These are phyloP conservation scores for Dryas octopetala DNA, from an alignment of 306 rosid species.

Conservation along the genomic window DNA sequence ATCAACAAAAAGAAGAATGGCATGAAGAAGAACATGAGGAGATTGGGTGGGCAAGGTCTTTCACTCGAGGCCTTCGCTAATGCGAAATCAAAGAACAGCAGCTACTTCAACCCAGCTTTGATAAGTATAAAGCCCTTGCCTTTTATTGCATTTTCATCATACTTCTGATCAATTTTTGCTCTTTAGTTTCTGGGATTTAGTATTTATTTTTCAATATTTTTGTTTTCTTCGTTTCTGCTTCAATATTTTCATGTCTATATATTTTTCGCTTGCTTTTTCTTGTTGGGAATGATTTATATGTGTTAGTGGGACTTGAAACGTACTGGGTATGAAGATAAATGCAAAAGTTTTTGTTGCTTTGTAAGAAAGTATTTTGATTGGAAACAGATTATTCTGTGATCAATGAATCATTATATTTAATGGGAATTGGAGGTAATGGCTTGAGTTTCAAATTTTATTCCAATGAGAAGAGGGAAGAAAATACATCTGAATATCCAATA, in stretches of 20 bases:
- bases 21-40: conserved; percentile 38
- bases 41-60: conserved; percentile 65
- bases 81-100: conserved; percentile 51
- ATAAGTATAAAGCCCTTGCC: conserved; percentile 52
- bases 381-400: background rate
- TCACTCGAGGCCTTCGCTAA: conserved; percentile 62
- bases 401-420: background rate
- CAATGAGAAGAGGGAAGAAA: background rate
- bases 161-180: background rate
- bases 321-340: background rate
- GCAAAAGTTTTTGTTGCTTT: background rate
- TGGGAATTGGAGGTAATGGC: background rate
- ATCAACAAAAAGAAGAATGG: conserved; percentile 16
- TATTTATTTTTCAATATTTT: too few species aligned
- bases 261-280: background rate
- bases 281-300: background rate
- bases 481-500: background rate
- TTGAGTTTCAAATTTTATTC: background rate
- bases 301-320: background rate
- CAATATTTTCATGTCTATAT: background rate
- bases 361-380: background rate
- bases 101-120: conserved; percentile 66
- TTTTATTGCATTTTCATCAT: background rate
- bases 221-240: background rate
- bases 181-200: background rate